Percentiles rank a stretch among this genome's conserved stretches.
Conservation (phyloP, 148 eudicot species). For the Rhododendron molle region DNA sequence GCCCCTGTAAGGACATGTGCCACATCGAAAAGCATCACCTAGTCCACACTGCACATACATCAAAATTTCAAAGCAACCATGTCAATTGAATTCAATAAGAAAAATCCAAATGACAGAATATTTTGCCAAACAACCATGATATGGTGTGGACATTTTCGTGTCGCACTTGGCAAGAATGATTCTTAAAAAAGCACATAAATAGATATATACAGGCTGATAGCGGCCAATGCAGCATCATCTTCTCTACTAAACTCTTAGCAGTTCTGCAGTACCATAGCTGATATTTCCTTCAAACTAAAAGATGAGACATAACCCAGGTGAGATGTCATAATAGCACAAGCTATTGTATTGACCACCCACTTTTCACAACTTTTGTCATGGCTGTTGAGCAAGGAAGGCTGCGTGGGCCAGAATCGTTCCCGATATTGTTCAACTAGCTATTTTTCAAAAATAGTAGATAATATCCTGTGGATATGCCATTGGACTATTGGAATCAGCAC, state of each 20-base stretch:
- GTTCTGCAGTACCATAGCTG: neutral
- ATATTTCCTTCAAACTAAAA: neutral
- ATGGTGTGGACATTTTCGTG: neutral
- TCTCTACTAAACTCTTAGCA: neutral
- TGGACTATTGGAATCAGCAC: neutral
- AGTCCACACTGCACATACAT: conserved; percentile 66
- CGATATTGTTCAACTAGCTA: neutral
- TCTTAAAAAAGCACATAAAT: neutral
- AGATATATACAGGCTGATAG: neutral
- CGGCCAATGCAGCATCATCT: neutral
- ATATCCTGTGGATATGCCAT: neutral
- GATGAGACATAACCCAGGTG: neutral
- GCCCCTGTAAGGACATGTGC: conserved; percentile 93
- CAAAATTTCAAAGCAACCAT: neutral
- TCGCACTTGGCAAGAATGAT: neutral
- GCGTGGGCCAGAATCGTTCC: neutral
- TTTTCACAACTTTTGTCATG: neutral
- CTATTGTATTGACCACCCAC: neutral
- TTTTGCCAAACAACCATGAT: neutral
- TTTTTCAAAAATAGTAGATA: neutral
- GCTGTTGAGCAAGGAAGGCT: neutral
- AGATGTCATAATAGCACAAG: neutral
- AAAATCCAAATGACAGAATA: neutral
- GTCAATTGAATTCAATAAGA: neutral
- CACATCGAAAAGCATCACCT: conserved; percentile 93